A percentile compares a stretch with the other conserved stretches of the same genome.
Evolutionary conservation across 2,329 filamentous ascomycete genomes (phyloP).

Genomic region (Lithohypha guttulata): DNA sequence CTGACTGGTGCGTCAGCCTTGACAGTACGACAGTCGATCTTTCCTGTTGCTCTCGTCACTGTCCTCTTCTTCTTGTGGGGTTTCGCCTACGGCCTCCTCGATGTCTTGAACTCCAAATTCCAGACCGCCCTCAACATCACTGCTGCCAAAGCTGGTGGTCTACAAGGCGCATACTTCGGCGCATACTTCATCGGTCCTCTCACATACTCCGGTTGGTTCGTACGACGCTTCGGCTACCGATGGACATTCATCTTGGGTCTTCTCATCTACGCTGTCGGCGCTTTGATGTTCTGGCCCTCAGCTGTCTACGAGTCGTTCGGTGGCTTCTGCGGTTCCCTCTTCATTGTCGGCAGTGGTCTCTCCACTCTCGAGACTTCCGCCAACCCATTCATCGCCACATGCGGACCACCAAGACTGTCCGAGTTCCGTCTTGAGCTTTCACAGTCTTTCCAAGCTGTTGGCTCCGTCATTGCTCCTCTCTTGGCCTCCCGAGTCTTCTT

Average conservation of each 20-base stretch:
- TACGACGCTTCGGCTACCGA: slow-evolving; percentile 59
- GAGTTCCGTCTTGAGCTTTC: slow-evolving; percentile 70
- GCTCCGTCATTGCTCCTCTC: slow-evolving; percentile 62
- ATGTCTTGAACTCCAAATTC: slow-evolving; percentile 46
- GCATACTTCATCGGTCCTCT: slow-evolving; percentile 45
- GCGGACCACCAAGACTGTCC: slow-evolving; percentile 63
- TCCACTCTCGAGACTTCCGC: slow-evolving; percentile 67
- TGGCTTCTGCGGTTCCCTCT: slow-evolving; percentile 58
- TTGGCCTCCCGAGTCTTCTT: slow-evolving; percentile 58
- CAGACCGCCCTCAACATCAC: slow-evolving; percentile 46
- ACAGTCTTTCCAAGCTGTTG: slow-evolving; percentile 67
- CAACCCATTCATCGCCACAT: slow-evolving; percentile 66
- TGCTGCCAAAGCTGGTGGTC: slow-evolving; percentile 48
- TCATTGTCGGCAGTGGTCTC: slow-evolving; percentile 63
- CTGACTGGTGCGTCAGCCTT: slow-evolving; percentile 32
- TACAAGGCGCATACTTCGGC: slow-evolving; percentile 56
- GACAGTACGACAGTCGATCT: slow-evolving; percentile 35
- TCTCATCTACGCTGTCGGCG: slow-evolving; percentile 57
- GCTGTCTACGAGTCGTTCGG: slow-evolving; percentile 62
- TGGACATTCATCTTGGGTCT: slow-evolving; percentile 69
- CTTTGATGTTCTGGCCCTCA: slow-evolving; percentile 76
- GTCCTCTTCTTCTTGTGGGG: slow-evolving; percentile 46
- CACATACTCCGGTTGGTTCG: slow-evolving; percentile 47
- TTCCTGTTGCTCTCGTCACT: slow-evolving; percentile 36
- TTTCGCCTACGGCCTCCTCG: slow-evolving; percentile 39